Base-by-base conservation (phyloP, 352 stramenopile species). In the Thalassiosira oceanica region DNA sequence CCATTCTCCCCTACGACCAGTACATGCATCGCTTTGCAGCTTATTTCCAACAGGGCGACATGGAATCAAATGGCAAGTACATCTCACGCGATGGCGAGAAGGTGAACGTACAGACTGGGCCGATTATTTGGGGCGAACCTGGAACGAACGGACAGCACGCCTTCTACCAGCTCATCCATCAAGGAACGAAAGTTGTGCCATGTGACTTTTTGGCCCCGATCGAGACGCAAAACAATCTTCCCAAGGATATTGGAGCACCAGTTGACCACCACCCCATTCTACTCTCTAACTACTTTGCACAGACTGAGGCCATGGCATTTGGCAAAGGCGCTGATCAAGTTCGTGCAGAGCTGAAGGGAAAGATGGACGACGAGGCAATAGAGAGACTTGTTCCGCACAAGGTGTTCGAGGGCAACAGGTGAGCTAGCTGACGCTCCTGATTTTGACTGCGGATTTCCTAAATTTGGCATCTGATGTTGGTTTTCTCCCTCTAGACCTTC, bases 121-220 rank as follows among this genome's bases (percentile, higher is more conserved):
- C 99, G 49, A 85, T 98, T 67, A 95, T 97, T 84, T 98, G 99
- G 77, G 96, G 96, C 42, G 96, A 99, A 81, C 93, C 95, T 8
- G 96, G 96, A 43, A 99, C 94, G 46, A 98, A 98, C 83, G 95
- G 95, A 18, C 95, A 99, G 85, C 96, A 99, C 91, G 93, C 80
- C 49, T 99, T 99, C 83, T 99, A 98, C 83, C 97, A 99, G 89
- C 88, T 99, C 35, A 96, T 99, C 64, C 97, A 99, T 90, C 96
- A 99, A 83, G 95, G 95, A 53, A 85, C 88, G 49, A 90, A 93
- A 39, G 91, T 96, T 18, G 62, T 99, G 43, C 96, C 97, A 28
- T 94, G 91, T 61, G 97, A 99, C 74, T 99, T 99, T 78, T 96
- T 99, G 62, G 97, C 95, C 27, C 99, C 98, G 70, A 87, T 86